Percentiles rank a stretch among this genome's conserved stretches.
Evolutionary conservation across 495 filamentous ascomycete species (phyloP).

Genomic region (Annulohypoxylon maeteangense): DNA sequence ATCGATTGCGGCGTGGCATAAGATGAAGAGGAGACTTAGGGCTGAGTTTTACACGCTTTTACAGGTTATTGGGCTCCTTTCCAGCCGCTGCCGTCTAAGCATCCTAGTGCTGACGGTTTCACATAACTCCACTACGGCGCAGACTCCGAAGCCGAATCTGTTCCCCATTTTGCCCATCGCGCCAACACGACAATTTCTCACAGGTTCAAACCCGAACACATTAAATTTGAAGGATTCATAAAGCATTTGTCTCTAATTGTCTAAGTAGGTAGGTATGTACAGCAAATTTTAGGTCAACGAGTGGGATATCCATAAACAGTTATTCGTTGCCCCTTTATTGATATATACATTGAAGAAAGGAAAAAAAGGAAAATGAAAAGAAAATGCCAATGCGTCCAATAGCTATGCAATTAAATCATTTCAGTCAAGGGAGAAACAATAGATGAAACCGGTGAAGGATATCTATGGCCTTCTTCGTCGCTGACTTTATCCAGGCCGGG

Average conservation of each 20-base stretch:
- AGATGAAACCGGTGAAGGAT: constrained; percentile 22
- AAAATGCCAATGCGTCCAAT: background rate
- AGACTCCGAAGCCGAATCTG: background rate
- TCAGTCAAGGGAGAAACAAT: constrained; percentile 40
- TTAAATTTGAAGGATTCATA: background rate
- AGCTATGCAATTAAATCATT: constrained; percentile 17
- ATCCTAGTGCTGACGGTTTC: background rate
- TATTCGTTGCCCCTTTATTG: background rate
- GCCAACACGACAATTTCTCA: background rate
- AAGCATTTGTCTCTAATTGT: background rate
- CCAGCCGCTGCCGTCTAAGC: background rate
- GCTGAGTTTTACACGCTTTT: background rate
- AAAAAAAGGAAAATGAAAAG: background rate
- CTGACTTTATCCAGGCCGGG: constrained; percentile 48
- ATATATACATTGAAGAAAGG: background rate
- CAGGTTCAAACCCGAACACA: background rate
- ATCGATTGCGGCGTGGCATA: background rate
- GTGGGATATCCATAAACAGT: background rate
- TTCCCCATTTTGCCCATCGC: background rate
- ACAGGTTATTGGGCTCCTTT: background rate
- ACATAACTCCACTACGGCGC: background rate
- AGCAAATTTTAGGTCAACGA: constrained; percentile 6
- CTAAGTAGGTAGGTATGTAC: no score
- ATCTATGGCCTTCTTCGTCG: constrained; percentile 42
- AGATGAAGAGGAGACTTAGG: background rate